A percentile compares a stretch with the other conserved stretches of the same genome.
phyloP scores from a whole-genome alignment of 169 alveolate genomes.

The Perkinsus marinus region DNA sequence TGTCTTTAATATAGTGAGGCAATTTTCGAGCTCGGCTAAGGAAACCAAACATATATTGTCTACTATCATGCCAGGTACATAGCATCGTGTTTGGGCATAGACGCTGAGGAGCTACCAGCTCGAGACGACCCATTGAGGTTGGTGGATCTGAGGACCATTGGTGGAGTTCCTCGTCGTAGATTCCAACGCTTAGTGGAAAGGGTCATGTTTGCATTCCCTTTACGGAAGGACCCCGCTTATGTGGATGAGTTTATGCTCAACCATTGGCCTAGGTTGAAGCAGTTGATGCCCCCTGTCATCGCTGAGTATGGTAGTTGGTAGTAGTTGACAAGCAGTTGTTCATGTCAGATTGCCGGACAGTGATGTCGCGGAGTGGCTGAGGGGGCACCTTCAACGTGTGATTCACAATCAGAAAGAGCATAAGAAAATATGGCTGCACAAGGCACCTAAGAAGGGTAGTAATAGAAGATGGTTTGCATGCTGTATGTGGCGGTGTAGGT shows the following conservation, averaged over 20 bases:
- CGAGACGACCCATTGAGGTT: background rate
- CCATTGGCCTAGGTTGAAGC: constrained; percentile 15
- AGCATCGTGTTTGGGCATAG: constrained; percentile 4
- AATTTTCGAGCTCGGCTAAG: no score
- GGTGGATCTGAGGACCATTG: background rate
- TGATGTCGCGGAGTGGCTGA: constrained; percentile 10
- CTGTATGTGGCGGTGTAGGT: background rate
- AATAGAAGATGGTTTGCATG: background rate
- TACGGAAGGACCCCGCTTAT: constrained; percentile 6
- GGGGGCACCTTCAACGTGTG: constrained; percentile 7
- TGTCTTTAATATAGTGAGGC: no score
- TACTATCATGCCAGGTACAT: background rate
- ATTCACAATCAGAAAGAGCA: constrained; percentile 1
- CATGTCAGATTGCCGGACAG: background rate
- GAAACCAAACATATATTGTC: no score
- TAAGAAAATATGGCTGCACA: background rate
- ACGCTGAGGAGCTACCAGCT: background rate
- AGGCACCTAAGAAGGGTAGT: background rate
- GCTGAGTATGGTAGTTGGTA: background rate
- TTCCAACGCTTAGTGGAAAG: background rate
- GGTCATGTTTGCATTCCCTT: constrained; percentile 1
- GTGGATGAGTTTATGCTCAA: constrained; percentile 7
- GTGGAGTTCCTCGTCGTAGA: background rate
- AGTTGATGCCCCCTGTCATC: constrained; percentile 3
- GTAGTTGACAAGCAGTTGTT: background rate